Evolutionary conservation across 208 protist species (phyloP), one percentile per base, ranked within the genome.

Genomic region (Trypanosoma boissoni): DNA sequence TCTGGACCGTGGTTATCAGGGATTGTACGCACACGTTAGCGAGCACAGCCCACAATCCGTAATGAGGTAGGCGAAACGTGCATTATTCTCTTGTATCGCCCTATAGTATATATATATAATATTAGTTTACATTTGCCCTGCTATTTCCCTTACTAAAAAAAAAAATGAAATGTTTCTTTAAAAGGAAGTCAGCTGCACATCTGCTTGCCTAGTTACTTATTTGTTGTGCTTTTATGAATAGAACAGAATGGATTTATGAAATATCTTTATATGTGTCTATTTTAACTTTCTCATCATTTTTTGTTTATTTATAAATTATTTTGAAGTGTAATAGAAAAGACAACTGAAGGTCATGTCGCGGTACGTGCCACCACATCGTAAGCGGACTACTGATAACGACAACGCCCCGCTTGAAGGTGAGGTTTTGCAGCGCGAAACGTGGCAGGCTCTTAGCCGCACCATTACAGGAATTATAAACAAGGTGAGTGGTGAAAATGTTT

Each of bases 381-480:
- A 77, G 4, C 68, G 70, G n/a, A 72, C 64, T 0, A 63, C 48
- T 24, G 60, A 20, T 8, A 72, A 62, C 8, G 68, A 51, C 1
- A 65, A 71, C 8, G 8, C 64, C 1, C 36, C 18, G 24, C 56
- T 72, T 44, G 63, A 58, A 9, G 59, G 74, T 0, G 58, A 62
- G 4, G 67, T 72, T 1, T 80, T 75, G 51, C 97, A 98, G 71
- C 86, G 88, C 31, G 80, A 90, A 54, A 78, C 80, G n/a, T 99
- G 97, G 97, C 95, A 98, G 49, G 97, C 96, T 2, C 81, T 99
- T 0, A 88, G 86, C 39, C 99, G 99, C 60, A 94, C 78, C 42
- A 96, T 99, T 53, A 99, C 98, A 37, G 96, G 97, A 32, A 76
- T 99, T 3, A 74, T 99, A 0, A 99, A 99, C 79, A 97, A 97